phyloP scores from a whole-genome alignment of 2,329 filamentous ascomycete species.

The Stylonectria norvegica region DNA sequence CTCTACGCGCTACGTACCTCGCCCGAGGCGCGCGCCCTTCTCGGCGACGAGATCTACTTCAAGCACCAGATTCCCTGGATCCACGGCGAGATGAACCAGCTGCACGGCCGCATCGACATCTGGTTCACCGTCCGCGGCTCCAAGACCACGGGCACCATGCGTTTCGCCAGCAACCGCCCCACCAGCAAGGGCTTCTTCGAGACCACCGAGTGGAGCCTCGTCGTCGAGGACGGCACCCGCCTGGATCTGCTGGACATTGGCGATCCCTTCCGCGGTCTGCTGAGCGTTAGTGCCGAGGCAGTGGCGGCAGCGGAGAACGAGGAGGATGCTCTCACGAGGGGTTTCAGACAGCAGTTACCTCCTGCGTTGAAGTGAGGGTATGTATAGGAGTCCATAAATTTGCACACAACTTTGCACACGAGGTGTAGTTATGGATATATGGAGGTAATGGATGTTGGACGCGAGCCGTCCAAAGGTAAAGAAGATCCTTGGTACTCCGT shows the following conservation, averaged over 20 bases:
- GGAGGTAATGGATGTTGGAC: neutral
- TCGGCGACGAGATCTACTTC: constrained; percentile 88
- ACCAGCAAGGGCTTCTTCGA: constrained; percentile 64
- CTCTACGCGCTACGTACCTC: constrained; percentile 89
- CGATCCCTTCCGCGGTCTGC: constrained; percentile 63
- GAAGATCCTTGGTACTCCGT: constrained; percentile 23
- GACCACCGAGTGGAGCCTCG: constrained; percentile 87
- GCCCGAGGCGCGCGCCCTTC: constrained; percentile 65
- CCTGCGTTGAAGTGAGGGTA: constrained; percentile 25
- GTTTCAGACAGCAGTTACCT: constrained; percentile 49
- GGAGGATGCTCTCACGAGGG: constrained; percentile 40
- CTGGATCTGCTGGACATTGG: constrained; percentile 71
- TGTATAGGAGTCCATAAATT: too few relatives aligned
- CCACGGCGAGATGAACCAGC: constrained; percentile 82
- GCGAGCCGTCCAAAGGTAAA: constrained; percentile 8
- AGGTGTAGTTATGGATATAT: neutral
- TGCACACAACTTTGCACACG: too few relatives aligned
- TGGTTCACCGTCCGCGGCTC: constrained; percentile 82
- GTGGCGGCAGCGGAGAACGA: constrained; percentile 28
- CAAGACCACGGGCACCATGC: constrained; percentile 66
- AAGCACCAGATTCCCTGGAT: constrained; percentile 78
- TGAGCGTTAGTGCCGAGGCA: constrained; percentile 42
- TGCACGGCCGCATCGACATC: constrained; percentile 88
- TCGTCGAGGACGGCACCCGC: constrained; percentile 55
- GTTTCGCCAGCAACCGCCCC: constrained; percentile 73